Evolutionary conservation across 805 yeast genomes (phyloP).

Genomic region (Cyberlindnera samutprakarnensis): DNA sequence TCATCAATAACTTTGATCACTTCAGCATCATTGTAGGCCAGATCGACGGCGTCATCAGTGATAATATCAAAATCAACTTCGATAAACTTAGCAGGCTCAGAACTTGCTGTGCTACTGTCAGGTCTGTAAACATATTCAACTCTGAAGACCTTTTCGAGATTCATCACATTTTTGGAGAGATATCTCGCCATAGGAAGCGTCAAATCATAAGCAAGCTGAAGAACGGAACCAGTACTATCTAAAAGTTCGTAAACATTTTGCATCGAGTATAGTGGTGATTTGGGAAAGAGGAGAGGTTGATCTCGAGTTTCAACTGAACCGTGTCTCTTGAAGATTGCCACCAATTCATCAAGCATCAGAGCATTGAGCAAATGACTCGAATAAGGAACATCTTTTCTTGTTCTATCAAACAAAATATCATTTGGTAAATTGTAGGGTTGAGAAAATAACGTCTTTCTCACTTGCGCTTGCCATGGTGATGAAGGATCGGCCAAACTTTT

Average conservation of each 20-base stretch:
- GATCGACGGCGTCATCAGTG: conserved; percentile 38
- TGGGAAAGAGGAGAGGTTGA: conserved; percentile 71
- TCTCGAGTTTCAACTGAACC: conserved; percentile 78
- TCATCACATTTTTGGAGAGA: conserved; percentile 55
- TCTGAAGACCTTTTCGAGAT: conserved; percentile 55
- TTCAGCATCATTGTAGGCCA: conserved; percentile 76
- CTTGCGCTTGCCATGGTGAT: conserved; percentile 92
- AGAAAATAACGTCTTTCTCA: conserved; percentile 75
- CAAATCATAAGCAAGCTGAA: conserved; percentile 85
- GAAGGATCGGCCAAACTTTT: conserved; percentile 81
- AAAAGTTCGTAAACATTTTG: conserved; percentile 72
- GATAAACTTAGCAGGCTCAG: conserved; percentile 69
- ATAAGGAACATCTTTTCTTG: conserved; percentile 21
- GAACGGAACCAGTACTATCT: conserved; percentile 79
- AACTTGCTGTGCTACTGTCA: conserved; percentile 42
- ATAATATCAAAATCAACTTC: conserved; percentile 82
- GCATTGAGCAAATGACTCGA: conserved; percentile 51
- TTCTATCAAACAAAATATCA: conserved; percentile 72
- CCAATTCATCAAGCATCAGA: conserved; percentile 53
- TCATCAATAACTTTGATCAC: conserved; percentile 78
- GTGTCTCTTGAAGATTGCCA: conserved; percentile 62
- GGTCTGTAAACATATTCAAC: conserved; percentile 81
- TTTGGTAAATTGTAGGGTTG: conserved; percentile 82
- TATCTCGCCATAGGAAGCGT: conserved; percentile 86
- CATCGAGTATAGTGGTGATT: conserved; percentile 59